phyloP scores from a whole-genome alignment of 192 early-diverging fungal genomes.

The Phlyctochytrium arcticum region DNA sequence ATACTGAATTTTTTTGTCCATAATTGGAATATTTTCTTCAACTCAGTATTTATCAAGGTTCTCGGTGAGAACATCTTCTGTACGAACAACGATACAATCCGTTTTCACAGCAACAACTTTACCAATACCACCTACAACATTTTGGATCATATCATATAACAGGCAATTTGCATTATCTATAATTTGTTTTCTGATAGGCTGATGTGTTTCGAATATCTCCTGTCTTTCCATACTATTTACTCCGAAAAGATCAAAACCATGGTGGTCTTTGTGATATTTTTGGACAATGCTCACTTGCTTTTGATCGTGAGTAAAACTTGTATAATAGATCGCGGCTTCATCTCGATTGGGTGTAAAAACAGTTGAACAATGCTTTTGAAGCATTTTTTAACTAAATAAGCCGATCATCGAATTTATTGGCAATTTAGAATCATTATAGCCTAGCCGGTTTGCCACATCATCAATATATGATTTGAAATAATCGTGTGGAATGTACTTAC shows the following conservation, averaged over 20 bases:
- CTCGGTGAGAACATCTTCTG: slow-evolving; percentile 1
- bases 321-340: slow-evolving; percentile 1
- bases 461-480: slow-evolving; percentile 6
- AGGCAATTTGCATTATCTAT: slow-evolving; percentile 18
- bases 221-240: background rate
- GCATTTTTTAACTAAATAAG: background rate
- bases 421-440: slow-evolving; percentile 6
- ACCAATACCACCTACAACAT: background rate
- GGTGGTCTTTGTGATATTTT: background rate
- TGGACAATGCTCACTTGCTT: background rate
- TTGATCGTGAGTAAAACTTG: background rate
- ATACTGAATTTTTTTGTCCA: background rate
- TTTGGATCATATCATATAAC: slow-evolving; percentile 12
- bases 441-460: background rate
- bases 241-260: slow-evolving; percentile 8
- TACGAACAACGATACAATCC: slow-evolving; percentile 8
- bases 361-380: background rate
- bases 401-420: slow-evolving; percentile 11
- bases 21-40: background rate
- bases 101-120: slow-evolving; percentile 16
- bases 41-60: background rate
- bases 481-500: background rate
- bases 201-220: background rate
- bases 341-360: background rate
- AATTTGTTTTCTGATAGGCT: slow-evolving; percentile 12